phyloP scores from a whole-genome alignment of 2,329 filamentous ascomycete genomes.

The Akanthomyces lecanii region DNA sequence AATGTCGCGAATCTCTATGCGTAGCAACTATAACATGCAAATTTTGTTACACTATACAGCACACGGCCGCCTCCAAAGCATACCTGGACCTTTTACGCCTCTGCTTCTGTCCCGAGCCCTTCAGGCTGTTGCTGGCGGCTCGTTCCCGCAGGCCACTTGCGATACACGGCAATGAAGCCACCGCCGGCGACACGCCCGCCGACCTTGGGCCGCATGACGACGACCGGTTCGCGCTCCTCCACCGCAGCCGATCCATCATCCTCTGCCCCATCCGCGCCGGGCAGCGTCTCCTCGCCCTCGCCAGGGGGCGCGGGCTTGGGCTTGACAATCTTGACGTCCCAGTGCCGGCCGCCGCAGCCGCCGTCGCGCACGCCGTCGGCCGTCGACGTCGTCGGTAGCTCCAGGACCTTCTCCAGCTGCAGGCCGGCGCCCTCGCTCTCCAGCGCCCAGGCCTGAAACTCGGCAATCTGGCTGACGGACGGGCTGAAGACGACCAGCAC shows the following conservation, averaged over 20 bases:
- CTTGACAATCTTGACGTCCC: constrained; percentile 55
- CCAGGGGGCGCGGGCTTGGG: constrained; percentile 23
- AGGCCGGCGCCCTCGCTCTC: constrained; percentile 47
- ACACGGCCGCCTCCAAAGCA: background rate
- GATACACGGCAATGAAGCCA: constrained; percentile 38
- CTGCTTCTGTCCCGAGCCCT: background rate
- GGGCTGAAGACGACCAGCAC: constrained; percentile 69
- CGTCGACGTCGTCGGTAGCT: constrained; percentile 44
- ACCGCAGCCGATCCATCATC: background rate
- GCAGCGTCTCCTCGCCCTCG: constrained; percentile 13
- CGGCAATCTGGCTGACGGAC: constrained; percentile 71
- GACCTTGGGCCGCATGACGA: constrained; percentile 40
- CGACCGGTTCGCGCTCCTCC: constrained; percentile 24
- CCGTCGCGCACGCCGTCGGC: constrained; percentile 41
- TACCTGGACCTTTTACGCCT: too few relatives aligned
- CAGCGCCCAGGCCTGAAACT: constrained; percentile 48
- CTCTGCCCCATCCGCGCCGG: constrained; percentile 6
- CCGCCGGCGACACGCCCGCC: constrained; percentile 37
- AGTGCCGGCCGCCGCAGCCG: constrained; percentile 51
- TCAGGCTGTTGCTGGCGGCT: background rate
- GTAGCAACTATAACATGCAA: too few relatives aligned
- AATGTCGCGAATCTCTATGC: background rate
- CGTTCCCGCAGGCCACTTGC: constrained; percentile 27
- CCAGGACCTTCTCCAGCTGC: constrained; percentile 54
- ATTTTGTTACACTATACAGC: background rate